Conservation (phyloP, 164 flowering plant species). For the Paratinospora sagittata region DNA sequence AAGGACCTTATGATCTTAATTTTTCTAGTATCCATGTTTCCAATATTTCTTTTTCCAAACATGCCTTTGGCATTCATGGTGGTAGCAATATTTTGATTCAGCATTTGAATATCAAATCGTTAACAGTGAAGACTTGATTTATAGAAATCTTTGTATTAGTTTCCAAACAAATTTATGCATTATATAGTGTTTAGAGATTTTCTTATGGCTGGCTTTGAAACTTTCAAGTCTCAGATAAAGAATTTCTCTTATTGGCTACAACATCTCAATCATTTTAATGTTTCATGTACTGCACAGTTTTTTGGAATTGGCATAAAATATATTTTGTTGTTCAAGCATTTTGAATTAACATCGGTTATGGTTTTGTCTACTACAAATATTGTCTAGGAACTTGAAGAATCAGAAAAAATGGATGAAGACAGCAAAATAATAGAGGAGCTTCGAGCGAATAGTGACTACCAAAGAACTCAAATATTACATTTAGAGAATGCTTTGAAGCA, state of each 20-base stretch:
- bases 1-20: not conserved
- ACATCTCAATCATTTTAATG: conserved; percentile 1
- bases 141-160: not conserved
- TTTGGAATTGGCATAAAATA: conserved; percentile 4
- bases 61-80: not conserved
- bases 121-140: not conserved
- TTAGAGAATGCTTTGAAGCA: conserved; percentile 77
- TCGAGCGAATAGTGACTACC: conserved; percentile 52
- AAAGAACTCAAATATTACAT: conserved; percentile 57
- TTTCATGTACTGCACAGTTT: conserved; percentile 6
- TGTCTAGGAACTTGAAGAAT: conserved; percentile 88
- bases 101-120: not conserved
- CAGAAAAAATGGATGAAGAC: conserved; percentile 98
- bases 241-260: conserved; percentile 1
- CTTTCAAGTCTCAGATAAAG: not conserved
- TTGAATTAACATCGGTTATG: conserved; percentile 26
- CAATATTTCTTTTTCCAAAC: not conserved
- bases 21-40: not conserved
- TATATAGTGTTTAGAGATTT: not conserved
- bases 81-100: not conserved
- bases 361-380: conserved; percentile 30
- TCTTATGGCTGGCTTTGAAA: not conserved
- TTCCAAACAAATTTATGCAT: not conserved
- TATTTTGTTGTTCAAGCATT: conserved; percentile 11
- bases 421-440: conserved; percentile 84